These are phyloP conservation scores for Yamadazyma sp. DNA, from an alignment of 1,139 yeast genomes.

Conservation along the genomic window DNA sequence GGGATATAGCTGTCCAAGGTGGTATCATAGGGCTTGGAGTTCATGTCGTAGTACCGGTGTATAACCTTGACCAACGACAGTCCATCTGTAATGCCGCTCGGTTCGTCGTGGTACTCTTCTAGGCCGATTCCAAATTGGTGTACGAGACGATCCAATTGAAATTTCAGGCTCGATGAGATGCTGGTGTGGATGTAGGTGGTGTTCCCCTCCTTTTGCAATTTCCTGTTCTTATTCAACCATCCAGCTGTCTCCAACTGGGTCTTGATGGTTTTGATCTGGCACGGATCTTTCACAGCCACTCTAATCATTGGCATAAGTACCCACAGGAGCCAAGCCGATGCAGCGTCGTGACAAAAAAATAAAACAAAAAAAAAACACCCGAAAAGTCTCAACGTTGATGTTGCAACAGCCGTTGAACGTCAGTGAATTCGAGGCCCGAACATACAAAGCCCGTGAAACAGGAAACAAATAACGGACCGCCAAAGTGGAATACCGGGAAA, in stretches of 20 bases:
- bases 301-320: neutral
- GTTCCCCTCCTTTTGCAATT: conserved; percentile 4
- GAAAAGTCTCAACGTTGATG: neutral
- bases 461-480: too few species aligned
- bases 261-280: conserved; percentile 26
- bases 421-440: too few species aligned
- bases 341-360: neutral
- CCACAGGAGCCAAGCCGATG: conserved; percentile 3
- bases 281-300: conserved; percentile 2
- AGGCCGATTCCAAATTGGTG: neutral
- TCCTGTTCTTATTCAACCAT: conserved; percentile 20
- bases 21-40: neutral
- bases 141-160: conserved; percentile 1
- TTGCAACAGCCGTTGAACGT: too few species aligned
- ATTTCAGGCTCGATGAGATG: conserved; percentile 5
- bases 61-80: neutral
- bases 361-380: neutral
- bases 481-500: too few species aligned
- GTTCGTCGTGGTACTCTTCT: neutral
- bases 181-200: conserved; percentile 6
- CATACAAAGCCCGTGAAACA: neutral
- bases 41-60: neutral
- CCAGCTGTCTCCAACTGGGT: conserved; percentile 21
- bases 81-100: neutral
- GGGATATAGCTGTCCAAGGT: conserved; percentile 32